A percentile compares a stretch with the other conserved stretches of the same genome.
phyloP scores from a whole-genome alignment of 768 basidiomycete species.

The Mycena vitilis region DNA sequence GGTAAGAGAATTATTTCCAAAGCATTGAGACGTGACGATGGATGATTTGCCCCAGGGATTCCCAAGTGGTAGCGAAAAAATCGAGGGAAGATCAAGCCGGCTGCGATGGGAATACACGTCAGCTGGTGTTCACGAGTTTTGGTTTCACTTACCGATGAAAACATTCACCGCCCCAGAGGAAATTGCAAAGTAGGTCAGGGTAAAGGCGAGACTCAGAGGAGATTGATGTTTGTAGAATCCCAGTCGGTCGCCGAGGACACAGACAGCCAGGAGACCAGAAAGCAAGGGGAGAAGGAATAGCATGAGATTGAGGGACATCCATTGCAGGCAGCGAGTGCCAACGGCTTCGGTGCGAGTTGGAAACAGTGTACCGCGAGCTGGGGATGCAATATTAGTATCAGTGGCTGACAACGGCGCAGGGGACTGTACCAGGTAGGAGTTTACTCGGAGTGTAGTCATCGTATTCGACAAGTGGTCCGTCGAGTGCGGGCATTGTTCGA shows the following conservation, averaged over 20 bases:
- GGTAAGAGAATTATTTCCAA: too few species aligned
- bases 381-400: background rate
- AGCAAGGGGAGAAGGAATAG: background rate
- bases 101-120: background rate
- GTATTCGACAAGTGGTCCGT: background rate
- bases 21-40: too few species aligned
- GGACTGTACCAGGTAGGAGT: slow-evolving; percentile 5
- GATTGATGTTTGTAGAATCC: background rate
- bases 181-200: background rate
- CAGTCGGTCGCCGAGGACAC: background rate
- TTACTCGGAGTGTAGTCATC: background rate
- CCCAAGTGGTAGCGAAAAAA: background rate
- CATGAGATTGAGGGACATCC: background rate
- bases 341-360: slow-evolving; percentile 1
- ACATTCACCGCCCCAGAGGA: background rate
- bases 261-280: background rate
- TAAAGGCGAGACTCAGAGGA: background rate
- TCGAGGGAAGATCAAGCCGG: background rate
- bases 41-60: too few species aligned
- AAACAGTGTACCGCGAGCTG: slow-evolving; percentile 12
- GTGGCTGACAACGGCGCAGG: too few species aligned
- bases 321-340: background rate
- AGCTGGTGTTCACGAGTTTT: too few species aligned
- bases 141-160: slow-evolving; percentile 4
- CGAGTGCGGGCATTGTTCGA: too few species aligned